Base-by-base conservation (phyloP, 2,329 filamentous ascomycete genomes). In the Fusarium drepaniforme region DNA sequence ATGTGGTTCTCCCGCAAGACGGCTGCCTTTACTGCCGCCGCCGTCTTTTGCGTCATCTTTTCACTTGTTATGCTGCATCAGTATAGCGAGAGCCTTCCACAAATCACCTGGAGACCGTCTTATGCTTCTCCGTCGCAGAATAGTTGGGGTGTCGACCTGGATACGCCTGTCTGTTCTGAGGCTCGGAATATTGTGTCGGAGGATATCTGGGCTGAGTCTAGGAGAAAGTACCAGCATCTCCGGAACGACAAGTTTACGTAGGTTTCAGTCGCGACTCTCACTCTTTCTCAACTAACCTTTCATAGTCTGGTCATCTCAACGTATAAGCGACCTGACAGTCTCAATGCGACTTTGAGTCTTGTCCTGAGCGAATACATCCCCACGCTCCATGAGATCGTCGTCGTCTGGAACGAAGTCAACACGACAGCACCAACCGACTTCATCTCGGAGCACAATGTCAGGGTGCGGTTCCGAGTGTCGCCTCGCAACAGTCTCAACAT, bases 381-480 rank as follows among this genome's bases (percentile, higher is more conserved):
- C 2, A 84, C 83, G 0, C 77, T 84, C 0, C 72, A 75, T 37
- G 82, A 84, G 51, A 75, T 84, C 8, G 81, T 83, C 46, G 49
- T 84, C 21, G 72, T 84, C 15, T 84, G 82, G 83, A 83, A 83
- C 73, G 78, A 84, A 25, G 35, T 80, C 38, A 76, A 81, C 5
- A 64, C 70, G 5, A 28, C 71, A 3, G 79, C 80, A 0, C 83
- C 83, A 0, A 35, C 61, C 0, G 70, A 77, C 51, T 83, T 68
- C 28, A 67, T 67, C 8, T 81, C 80, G 8, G 37, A 73, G 1
- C 74, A 78, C 53, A 77, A 78, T 42, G 79, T 83, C 7, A 57
- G 71, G 1, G 81, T 84, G 8, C 80, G 82, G 15, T 84, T 81
- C 70, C 78, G 82, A 5, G 69, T 46, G 0, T 80, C 82, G 4